Evolutionary conservation across 805 yeast genomes (phyloP), one percentile per base, ranked within the genome.

Genomic region (Schwanniomyces yamadae): DNA sequence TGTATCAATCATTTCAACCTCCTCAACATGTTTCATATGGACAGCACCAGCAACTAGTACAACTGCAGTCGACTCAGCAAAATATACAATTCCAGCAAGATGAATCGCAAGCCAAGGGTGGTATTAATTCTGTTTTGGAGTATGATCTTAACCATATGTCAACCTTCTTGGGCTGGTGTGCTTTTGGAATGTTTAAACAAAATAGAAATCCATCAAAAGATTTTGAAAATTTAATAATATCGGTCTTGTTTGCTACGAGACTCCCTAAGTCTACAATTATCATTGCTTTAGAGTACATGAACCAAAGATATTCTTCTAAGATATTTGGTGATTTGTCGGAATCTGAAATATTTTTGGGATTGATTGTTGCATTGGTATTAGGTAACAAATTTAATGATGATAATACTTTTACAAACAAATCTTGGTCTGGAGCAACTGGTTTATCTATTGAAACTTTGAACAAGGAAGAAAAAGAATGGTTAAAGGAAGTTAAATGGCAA

Each of bases 391-490:
- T 88, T 59, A 88, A 90, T 57, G 98, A 91, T 63, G 99, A 91
- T 66, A 89, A 91, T 64, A 91, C 97, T 19, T 91, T 91, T 57
- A 88, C 95, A 42, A 91, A 91, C 65, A 82, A 80, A 53, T 87
- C 96, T 6, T 91, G 99, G 99, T 77, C 88, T 27, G 89, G 88
- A 43, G 98, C 97, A n/a, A 85, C 96, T 4, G 95, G 95, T 13
- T 73, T 91, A 44, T 61, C 77, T 5, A 69, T 86, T 31, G 53
- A 54, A 2, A 61, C 73, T 23, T 71, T 91, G 44, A 88, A 90
- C 52, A 51, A 56, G 12, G 64, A 78, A 42, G 99, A 91, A 66
- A 75, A 75, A 36, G 68, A 65, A 29, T 91, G 95, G 91, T 70
- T 87, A 41, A 50, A 55, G 7, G 67, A 69, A 22, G 69, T 82